Evolutionary conservation across 1,284 basidiomycete species (phyloP), one percentile per base, ranked within the genome.

Genomic region (Blastosporella zonata): DNA sequence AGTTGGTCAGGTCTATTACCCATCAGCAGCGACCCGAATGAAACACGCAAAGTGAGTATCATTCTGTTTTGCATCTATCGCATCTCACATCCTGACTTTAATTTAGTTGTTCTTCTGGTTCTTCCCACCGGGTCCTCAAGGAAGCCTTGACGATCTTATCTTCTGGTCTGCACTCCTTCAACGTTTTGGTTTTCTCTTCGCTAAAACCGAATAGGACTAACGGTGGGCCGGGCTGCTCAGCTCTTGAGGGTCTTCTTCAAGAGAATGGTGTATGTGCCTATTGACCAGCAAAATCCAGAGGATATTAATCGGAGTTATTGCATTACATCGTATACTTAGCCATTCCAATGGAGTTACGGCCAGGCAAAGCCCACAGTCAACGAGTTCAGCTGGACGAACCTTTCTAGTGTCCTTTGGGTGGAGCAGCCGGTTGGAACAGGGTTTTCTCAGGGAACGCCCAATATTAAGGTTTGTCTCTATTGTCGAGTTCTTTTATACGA

Each of bases 351-450:
- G 87, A 67, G 75, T 4, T 71, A 59, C 39, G 89, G 89, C 1
- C 79, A 80, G 54, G 82, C 81, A 2, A 74, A 75, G 47, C 80
- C 87, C 1, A 82, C 77, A 0, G 67, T 67, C 1, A 93, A 92
- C 55, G 76, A 84, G 53, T 80, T 79, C 62, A 85, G 85, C 59
- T 93, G 88, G 89, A 88, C 86, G 1, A 91, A 92, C 59, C 68
- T 91, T 22, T 86, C 85, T 1, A 87, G 82, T 52, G 69, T 91
- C n/a, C 67, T 92, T 12, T 93, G 78, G 74, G 77, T 93, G 5
- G 90, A 94, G 59, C 91, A 93, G 58, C 91, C 91, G 0, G 81
- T 91, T 21, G 86, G 87, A 6, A 90, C 87, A 0, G 91, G 91
- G 1, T 93, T 85, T 62, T 85, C 85, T 0, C 81, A 83, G 55